Evolutionary conservation across 257 asterid genomes (phyloP).

Genomic region (Solanum neorickii): DNA sequence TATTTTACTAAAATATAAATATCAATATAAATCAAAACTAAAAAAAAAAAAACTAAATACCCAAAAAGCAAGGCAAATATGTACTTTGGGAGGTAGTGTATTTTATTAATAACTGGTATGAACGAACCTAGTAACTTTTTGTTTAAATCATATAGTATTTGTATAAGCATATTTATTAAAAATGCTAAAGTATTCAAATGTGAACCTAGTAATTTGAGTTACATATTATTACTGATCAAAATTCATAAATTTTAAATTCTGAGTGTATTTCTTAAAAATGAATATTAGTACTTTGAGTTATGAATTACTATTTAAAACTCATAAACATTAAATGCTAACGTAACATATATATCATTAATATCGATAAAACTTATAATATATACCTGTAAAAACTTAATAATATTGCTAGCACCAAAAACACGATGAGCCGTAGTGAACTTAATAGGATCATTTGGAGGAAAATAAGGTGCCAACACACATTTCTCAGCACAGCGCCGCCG

Average conservation of each 20-base stretch:
- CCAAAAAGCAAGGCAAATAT: neutral
- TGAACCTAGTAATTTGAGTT: neutral
- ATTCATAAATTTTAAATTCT: neutral
- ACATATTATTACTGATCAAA: rapidly evolving
- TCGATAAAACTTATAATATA: neutral
- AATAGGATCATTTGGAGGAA: slow-evolving; percentile 68
- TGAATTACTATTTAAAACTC: too few species aligned
- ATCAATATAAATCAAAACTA: neutral
- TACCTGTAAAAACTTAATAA: slow-evolving; percentile 80
- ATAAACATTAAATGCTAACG: too few species aligned
- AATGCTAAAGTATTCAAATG: neutral
- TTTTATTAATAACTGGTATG: neutral
- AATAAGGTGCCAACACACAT: slow-evolving; percentile 73
- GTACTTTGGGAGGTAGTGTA: neutral
- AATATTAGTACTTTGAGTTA: too few species aligned
- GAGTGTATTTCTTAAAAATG: rapidly evolving
- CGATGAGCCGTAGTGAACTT: slow-evolving; percentile 81
- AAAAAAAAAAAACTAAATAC: neutral
- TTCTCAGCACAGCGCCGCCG: slow-evolving; percentile 63
- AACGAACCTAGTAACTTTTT: neutral
- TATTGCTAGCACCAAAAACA: slow-evolving; percentile 90
- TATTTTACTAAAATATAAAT: neutral
- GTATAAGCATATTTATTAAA: neutral
- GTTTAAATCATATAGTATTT: neutral
- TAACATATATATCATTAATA: neutral